phyloP scores from a whole-genome alignment of 1,139 yeast species.

The Spathaspora sp. region DNA sequence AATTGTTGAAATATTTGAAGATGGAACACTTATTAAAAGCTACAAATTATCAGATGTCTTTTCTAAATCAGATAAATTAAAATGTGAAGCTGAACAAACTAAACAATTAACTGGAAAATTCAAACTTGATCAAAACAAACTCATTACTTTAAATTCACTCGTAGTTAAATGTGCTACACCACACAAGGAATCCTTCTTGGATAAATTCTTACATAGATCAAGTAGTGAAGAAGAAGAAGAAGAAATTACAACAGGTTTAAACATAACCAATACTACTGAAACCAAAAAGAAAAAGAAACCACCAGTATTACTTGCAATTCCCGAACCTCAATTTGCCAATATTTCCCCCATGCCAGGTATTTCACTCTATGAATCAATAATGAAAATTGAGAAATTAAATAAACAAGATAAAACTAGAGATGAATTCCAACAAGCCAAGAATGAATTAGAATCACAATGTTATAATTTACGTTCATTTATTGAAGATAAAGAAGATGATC shows the following conservation, averaged over 20 bases:
- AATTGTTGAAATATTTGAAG: conserved; percentile 49
- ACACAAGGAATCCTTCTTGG: conserved; percentile 17
- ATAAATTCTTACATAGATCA: conserved; percentile 26
- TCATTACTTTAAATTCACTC: conserved; percentile 33
- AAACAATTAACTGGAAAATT: conserved; percentile 43
- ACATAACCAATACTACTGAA: conserved; percentile 19
- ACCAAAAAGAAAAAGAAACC: conserved; percentile 18
- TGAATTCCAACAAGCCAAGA: conserved; percentile 49
- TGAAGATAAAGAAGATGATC: conserved; percentile 46
- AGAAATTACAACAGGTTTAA: conserved; percentile 11
- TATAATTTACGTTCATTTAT: conserved; percentile 56
- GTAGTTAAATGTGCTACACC: neutral
- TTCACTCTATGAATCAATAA: conserved; percentile 33
- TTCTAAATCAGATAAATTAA: conserved; percentile 33
- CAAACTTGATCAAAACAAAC: conserved; percentile 47
- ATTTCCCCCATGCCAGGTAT: conserved; percentile 45
- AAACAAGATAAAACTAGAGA: conserved; percentile 47
- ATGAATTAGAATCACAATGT: conserved; percentile 56
- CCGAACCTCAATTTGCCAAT: conserved; percentile 37
- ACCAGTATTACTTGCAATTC: conserved; percentile 18
- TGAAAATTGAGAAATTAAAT: conserved; percentile 33
- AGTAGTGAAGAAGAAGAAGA: conserved; percentile 13
- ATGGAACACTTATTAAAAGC: conserved; percentile 47
- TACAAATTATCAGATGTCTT: conserved; percentile 28
- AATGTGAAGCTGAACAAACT: conserved; percentile 35